A percentile compares a stretch with the other conserved stretches of the same genome.
phyloP scores from a whole-genome alignment of 2,329 filamentous ascomycete genomes.

The Ceratocystis papillata region DNA sequence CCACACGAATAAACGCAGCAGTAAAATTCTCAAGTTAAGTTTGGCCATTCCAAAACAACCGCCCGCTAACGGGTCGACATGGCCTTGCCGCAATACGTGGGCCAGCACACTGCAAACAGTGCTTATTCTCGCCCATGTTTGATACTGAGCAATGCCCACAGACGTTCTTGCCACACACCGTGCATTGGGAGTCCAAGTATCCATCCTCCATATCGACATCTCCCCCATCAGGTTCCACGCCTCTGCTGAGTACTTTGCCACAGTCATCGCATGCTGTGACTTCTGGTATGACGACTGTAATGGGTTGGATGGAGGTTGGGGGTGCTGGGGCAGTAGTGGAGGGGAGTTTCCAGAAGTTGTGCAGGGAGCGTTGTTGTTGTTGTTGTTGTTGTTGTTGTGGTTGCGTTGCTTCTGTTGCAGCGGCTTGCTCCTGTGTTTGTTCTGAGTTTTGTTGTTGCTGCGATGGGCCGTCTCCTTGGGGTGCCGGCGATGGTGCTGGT shows the following conservation, averaged over 20 bases:
- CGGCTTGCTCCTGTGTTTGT: neutral
- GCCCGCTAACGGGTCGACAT: conserved; percentile 27
- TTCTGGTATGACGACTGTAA: conserved; percentile 1
- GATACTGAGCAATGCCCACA: conserved; percentile 51
- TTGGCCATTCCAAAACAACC: neutral
- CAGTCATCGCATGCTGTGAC: conserved; percentile 46
- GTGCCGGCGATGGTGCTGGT: conserved; percentile 21
- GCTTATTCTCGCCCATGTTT: conserved; percentile 44
- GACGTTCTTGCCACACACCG: conserved; percentile 44
- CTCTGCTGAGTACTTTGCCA: conserved; percentile 28
- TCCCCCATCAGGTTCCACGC: conserved; percentile 31
- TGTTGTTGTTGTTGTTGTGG: conserved; percentile 32
- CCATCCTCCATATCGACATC: conserved; percentile 32
- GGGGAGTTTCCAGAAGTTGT: conserved; percentile 51
- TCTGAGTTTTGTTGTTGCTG: neutral
- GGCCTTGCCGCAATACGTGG: conserved; percentile 26
- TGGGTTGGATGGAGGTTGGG: neutral
- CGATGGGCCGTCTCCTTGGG: conserved; percentile 7
- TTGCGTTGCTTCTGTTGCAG: neutral
- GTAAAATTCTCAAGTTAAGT: neutral
- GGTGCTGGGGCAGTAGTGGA: conserved; percentile 30
- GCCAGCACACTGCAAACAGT: conserved; percentile 44
- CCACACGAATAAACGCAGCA: neutral
- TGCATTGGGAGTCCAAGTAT: conserved; percentile 34
- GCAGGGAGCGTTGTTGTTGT: conserved; percentile 41